Evolutionary conservation across 169 alveolate species (phyloP), one percentile per base, ranked within the genome.

Genomic region (Plasmodium fragile): DNA sequence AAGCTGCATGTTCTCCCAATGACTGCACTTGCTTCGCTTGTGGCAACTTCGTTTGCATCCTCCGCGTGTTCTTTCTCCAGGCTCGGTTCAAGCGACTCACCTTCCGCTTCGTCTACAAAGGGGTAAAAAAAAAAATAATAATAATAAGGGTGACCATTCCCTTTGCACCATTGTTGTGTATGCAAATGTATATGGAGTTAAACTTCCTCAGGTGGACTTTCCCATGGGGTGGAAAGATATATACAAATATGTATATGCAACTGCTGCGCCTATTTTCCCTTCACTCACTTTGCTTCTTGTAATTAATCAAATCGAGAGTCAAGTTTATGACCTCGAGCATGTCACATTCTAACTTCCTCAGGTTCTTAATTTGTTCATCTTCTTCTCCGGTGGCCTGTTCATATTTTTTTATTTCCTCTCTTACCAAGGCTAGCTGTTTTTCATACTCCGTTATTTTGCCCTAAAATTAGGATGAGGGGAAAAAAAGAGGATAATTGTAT

Each of bases 1-100:
- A 84, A 75, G 65, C 92, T 84, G 22, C 92, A 84, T 43, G 92
- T 84, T 34, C 92, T 84, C 18, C 92, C 92, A 32, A 84, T 73
- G 7, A 84, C n/a, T n/a, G n/a, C 55, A 18, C 36, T 59, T 28
- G 92, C 75, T 75, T 84, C 92, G n/a, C 55, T 81, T n/a, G 32
- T 72, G 45, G 41, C 77, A 49, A 25, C 25, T 52, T 72, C 69
- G 53, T 71, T 30, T 49, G 34, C 32, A 11, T 49, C 43, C 39
- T 28, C 43, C 30, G 25, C 22, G 18, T 28, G 65, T 84, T 84
- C 92, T 25, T 75, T 45, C 34, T 53, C 77, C 41, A 53, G 22
- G 25, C 39, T 59, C 41, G 59, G 25, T 52, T 25, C 75, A 4
- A 16, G 30, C 34, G n/a, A 6, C 4, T 65, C 36, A 1, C 36